These are phyloP conservation scores for Musa schizocarpa DNA, from an alignment of 176 grass and related monocot species.

Conservation along the genomic window DNA sequence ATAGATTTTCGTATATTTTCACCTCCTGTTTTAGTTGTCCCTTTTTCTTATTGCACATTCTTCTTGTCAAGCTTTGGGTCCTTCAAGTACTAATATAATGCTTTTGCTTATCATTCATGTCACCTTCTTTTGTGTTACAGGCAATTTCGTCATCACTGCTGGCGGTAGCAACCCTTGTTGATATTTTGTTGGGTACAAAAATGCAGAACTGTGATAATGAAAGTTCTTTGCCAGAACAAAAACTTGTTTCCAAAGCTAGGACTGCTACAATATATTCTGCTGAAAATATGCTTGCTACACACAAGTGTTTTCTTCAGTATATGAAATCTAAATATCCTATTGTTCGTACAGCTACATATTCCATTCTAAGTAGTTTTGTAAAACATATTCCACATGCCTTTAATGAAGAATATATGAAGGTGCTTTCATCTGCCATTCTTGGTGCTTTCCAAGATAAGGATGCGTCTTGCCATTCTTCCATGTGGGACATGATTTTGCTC, in stretches of 20 bases:
- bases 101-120: conserved; percentile 1
- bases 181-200: conserved; percentile 79
- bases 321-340: conserved; percentile 60
- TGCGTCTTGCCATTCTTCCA: conserved; percentile 60
- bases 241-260: conserved; percentile 58
- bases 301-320: conserved; percentile 78
- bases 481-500: conserved; percentile 75
- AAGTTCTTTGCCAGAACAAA: conserved; percentile 41
- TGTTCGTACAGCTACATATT: conserved; percentile 67
- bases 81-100: background rate
- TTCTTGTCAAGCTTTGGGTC: background rate
- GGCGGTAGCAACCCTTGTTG: conserved; percentile 75
- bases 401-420: conserved; percentile 67
- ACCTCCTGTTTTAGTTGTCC: background rate
- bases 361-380: conserved; percentile 68
- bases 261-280: conserved; percentile 44
- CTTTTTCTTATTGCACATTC: background rate
- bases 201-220: conserved; percentile 36
- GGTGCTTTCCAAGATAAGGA: conserved; percentile 79
- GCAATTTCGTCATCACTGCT: conserved; percentile 85
- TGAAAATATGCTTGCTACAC: conserved; percentile 62
- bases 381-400: conserved; percentile 72
- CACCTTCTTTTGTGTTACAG: conserved; percentile 32
- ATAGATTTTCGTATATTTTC: background rate
- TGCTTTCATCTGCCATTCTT: conserved; percentile 56